Evolutionary conservation across 371 early-diverging fungal species (phyloP), one percentile per base, ranked within the genome.

Genomic region (Rhizopus delemar): DNA sequence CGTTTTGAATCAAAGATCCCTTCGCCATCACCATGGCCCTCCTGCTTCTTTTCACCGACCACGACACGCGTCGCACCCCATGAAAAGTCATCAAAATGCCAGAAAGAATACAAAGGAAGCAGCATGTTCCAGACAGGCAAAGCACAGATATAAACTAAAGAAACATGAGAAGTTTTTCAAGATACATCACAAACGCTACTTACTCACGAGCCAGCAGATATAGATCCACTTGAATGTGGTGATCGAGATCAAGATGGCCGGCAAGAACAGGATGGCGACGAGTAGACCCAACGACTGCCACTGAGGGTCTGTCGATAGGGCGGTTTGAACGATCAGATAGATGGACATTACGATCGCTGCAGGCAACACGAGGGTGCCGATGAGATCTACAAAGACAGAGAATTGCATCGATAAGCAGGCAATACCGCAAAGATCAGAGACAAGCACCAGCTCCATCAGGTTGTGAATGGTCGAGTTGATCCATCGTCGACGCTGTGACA

Each of bases 391-490:
- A 58, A 96, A 90, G 8, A 98, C 92, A 38, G 96, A 90, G 77
- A 98, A 97, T 70, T 96, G 99, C 99, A 99, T 99, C 16, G 95
- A 95, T 67, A 95, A 95, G 74, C 96, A 99, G 61, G 96, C 97
- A 41, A 93, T 93, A 11, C 99, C 99, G 70, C 99, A 99, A 53
- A 99, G 83, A 65, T 97, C 90, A 29, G 90, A 85, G 4, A 99
- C 91, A 51, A 92, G 75, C 34, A 98, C 85, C 49, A 99, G 78
- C 77, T 98, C 99, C 74, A 98, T 83, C 57, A 99, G 73, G 61
- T 99, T 99, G 62, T 97, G 97, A 16, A 97, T 81, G 3, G 99
- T 99, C 2, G 97, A 97, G 75, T 99, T 99, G 75, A 99, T 99
- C 99, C 99, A 99, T 54, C 99, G 80, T 62, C 99, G 86, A 13